A percentile compares a stretch with the other conserved stretches of the same genome.
phyloP scores from a whole-genome alignment of 1,284 basidiomycete genomes.

The Papiliotrema nemorosa region DNA sequence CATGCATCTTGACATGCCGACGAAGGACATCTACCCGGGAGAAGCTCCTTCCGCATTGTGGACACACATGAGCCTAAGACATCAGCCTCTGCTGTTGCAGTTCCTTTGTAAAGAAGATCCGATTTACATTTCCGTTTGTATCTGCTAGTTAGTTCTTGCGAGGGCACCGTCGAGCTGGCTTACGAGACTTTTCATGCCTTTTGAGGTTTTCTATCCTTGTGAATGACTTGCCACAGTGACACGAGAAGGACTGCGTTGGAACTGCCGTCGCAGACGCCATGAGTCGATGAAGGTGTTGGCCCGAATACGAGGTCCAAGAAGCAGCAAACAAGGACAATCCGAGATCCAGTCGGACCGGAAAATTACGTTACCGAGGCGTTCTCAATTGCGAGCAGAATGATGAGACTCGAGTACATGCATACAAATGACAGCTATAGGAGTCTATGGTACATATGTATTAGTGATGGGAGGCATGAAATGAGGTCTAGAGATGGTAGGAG shows the following conservation, averaged over 20 bases:
- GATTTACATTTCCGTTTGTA: neutral
- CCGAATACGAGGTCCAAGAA: too few relatives aligned
- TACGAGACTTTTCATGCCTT: neutral
- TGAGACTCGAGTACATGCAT: too few relatives aligned
- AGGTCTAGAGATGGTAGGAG: neutral
- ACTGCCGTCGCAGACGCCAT: too few relatives aligned
- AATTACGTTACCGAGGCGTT: neutral
- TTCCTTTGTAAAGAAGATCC: neutral
- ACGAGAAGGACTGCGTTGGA: neutral
- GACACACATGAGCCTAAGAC: constrained; percentile 1
- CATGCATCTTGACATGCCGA: neutral
- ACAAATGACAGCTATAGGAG: too few relatives aligned
- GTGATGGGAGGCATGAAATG: constrained; percentile 1
- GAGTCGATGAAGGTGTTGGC: too few relatives aligned
- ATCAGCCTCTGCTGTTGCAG: neutral
- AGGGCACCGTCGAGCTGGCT: too few relatives aligned
- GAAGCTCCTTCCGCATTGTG: neutral
- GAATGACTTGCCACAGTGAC: neutral
- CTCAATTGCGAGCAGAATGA: neutral
- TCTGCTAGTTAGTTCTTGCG: too few relatives aligned
- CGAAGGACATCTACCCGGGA: neutral
- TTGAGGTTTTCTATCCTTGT: constrained; percentile 1
- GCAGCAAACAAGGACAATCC: neutral
- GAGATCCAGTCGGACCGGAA: neutral
- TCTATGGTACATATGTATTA: constrained; percentile 1